Conservation (phyloP, 1,284 basidiomycete species). For the Coniophora puteana region DNA sequence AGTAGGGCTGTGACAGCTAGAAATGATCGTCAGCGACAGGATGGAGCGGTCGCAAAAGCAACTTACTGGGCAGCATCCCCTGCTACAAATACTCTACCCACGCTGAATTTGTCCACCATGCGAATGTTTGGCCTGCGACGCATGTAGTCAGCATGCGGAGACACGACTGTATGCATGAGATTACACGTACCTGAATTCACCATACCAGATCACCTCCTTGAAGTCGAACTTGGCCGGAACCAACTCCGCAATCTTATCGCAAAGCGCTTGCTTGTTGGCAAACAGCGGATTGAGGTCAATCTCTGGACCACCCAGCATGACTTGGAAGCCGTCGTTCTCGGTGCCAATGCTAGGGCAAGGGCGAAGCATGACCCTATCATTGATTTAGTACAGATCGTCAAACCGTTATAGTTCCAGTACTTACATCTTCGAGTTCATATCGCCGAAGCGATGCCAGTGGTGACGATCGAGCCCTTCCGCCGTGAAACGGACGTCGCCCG, state of each 20-base stretch:
- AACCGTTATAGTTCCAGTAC: constrained; percentile 1
- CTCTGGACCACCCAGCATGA: background rate
- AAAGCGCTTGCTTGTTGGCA: background rate
- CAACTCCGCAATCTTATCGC: constrained; percentile 11
- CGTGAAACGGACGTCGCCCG: constrained; percentile 15
- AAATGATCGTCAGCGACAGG: background rate
- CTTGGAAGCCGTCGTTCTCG: constrained; percentile 8
- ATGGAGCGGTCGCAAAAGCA: background rate
- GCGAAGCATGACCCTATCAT: constrained; percentile 7
- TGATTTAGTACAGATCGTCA: constrained; percentile 3
- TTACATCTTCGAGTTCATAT: constrained; percentile 1
- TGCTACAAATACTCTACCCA: constrained; percentile 4
- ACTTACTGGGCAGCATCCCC: too few relatives aligned
- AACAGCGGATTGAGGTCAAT: background rate
- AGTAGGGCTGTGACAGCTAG: constrained; percentile 18
- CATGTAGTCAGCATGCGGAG: background rate
- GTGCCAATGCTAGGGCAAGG: constrained; percentile 10
- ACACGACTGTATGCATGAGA: background rate
- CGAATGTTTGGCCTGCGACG: constrained; percentile 3
- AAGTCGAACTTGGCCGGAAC: constrained; percentile 14
- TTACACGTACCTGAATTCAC: constrained; percentile 20
- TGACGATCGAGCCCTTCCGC: constrained; percentile 3
- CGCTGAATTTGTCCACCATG: constrained; percentile 3
- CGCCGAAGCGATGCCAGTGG: constrained; percentile 28
- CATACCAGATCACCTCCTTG: constrained; percentile 13